Evolutionary conservation across 106 monocot species (phyloP).

Genomic region (Gastrodia elata): DNA sequence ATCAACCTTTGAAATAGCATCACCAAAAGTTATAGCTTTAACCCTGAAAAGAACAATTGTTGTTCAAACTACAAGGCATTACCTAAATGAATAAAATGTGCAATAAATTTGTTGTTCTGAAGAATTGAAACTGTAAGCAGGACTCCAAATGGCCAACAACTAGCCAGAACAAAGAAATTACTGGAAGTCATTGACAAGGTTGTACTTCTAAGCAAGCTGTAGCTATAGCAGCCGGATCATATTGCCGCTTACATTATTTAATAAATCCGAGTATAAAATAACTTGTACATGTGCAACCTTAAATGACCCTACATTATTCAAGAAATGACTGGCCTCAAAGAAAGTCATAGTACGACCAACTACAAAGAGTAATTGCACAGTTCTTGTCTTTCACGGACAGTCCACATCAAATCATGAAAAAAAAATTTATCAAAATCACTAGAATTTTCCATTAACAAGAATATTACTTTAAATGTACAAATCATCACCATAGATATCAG

Average conservation of each 20-base stretch:
- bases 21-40: conserved; percentile 33
- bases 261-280: not conserved
- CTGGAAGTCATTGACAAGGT: not conserved
- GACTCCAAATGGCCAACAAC: not conserved
- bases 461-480: not conserved
- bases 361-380: not conserved
- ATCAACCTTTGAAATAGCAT: conserved; percentile 36
- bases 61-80: not conserved
- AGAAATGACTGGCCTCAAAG: not conserved
- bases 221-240: not conserved
- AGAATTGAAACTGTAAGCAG: not conserved
- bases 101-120: not conserved
- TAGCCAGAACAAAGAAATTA: not conserved
- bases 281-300: not conserved
- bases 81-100: not conserved
- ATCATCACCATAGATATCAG: not conserved
- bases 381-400: not conserved
- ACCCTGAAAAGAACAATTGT: conserved; percentile 27
- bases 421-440: not conserved
- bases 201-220: not conserved
- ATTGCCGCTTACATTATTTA: not conserved
- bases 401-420: not conserved
- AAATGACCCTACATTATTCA: not conserved
- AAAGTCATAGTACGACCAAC: not conserved
- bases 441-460: not conserved